Conservation (phyloP, 257 asterid genomes). For the Lycium barbarum region DNA sequence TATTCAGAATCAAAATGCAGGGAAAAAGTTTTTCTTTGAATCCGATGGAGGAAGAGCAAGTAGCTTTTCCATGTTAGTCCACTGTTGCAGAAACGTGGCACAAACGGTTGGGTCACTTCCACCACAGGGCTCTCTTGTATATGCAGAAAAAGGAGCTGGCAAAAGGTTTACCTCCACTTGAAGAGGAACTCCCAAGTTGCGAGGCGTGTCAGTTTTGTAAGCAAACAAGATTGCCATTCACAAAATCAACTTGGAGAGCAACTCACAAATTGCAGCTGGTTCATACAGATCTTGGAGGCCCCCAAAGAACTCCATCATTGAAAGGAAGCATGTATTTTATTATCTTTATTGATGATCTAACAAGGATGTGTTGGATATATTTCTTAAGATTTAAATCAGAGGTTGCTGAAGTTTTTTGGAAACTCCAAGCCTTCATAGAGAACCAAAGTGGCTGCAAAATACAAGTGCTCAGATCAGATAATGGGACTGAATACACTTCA, state of each 20-base stretch:
- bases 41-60: not conserved
- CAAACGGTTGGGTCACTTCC: slow-evolving; percentile 12
- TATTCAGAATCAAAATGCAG: not conserved
- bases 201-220: not conserved
- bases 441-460: too few species aligned
- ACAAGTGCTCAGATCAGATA: not conserved
- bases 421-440: too few species aligned
- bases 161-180: not conserved
- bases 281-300: slow-evolving; percentile 6
- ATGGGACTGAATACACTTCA: not conserved
- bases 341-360: slow-evolving; percentile 29
- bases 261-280: not conserved
- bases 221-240: not conserved
- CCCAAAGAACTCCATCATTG: not conserved
- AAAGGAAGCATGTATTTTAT: slow-evolving; percentile 18
- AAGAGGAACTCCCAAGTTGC: not conserved
- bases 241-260: not conserved
- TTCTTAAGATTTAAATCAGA: not conserved
- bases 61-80: not conserved
- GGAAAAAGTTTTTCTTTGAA: slow-evolving; percentile 6
- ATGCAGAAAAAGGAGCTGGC: not conserved
- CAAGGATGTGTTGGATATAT: not conserved
- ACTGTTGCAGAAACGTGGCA: not conserved
- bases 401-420: not conserved
- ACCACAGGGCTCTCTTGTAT: not conserved